Evolutionary conservation across 2,329 filamentous ascomycete species (phyloP), one percentile per base, ranked within the genome.

Genomic region (Neofusicoccum ribis): DNA sequence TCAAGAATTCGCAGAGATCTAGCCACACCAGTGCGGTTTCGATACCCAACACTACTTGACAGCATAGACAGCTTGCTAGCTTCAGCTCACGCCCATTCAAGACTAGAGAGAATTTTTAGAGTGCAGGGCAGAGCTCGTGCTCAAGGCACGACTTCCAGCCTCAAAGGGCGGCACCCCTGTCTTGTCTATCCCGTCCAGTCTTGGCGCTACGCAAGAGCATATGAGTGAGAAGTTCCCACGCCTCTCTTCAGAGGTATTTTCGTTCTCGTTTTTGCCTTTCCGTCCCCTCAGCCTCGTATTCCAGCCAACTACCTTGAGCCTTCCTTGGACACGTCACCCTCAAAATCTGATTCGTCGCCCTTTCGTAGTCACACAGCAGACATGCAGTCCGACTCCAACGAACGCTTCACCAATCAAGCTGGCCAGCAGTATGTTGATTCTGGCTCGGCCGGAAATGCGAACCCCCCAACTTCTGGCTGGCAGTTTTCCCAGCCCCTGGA

Each of bases 161-260:
- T 52, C 50, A 27, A 58, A 58, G 52, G 52, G 52, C 39, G 52
- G 14, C 52, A 44, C 39, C 52, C 52, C 7, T 58, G 52, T 43
- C 37, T 31, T 17, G 27, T 23, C 20, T 23, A 3, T 23, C 20
- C 3, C 20, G 20, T 3, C 20, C 3, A 23, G 20, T 23, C 20
- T 23, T 17, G 9, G 23, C 52, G 12, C 15, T 8, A 15, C 17
- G 3, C 9, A 12, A 20, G 15, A 58, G 27, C 37, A 34, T 31
- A 58, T 12, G 17, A 9, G 11, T 1, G 17, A 7, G 2, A 1
- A 1, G 6, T 5, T 23, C 8, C 23, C 3, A 5, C 1, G 3
- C 52, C 8, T 58, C n/a, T 17, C 15, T 34, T 44, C 15, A 12
- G 7, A 17, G 4, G 34, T 9, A 5, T 20, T 44, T 44, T 44